Base-by-base conservation (phyloP, 257 asterid genomes). In the Ilex aquifolium region DNA sequence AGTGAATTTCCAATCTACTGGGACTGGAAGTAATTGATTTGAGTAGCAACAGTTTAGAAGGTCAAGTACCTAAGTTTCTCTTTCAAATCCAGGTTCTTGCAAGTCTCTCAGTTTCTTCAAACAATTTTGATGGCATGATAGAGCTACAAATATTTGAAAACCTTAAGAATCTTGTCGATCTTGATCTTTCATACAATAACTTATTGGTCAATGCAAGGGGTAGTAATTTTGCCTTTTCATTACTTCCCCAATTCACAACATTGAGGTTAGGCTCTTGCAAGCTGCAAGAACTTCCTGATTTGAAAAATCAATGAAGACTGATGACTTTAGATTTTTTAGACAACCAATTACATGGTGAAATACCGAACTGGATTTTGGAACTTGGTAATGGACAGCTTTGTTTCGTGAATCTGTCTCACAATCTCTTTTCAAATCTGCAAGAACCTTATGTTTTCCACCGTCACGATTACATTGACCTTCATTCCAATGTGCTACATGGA, bases 61-160 rank as follows among this genome's bases (percentile, higher is more conserved):
- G 96, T 10, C 71, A 75, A 44, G 53, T 88, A 4, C 95, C 95
- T 44, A 58, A 21, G 27, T 71, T 80, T 57, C 32, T 85, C 40
- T 82, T 85, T 54, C 63, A 73, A 30, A 60, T 82, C n/a, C 65
- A 29, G 15, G 59, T 69, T 46, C 78, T 86, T 55, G 27, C 64
- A 0, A 1, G 2, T 14, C 84, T 88, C 13, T 13, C 32, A 8
- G 77, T 85, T 10, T 40, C 84, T 32, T 56, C 30, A 10, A 85
- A 85, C 71, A 68, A 72, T 48, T 76, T 88, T 65, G 72, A 62
- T 48, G 91, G 88, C 67, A 71, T 55, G 8, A 32, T 72, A 56
- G 67, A 76, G 51, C 65, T 83, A n/a, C 60, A 70, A 17, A 81
- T 72, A 67, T 64, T 79, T 46, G 16, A 17, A 30, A 79, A 72